These are phyloP conservation scores for Aspergillus oerlinghausenensis DNA, from an alignment of 2,329 filamentous ascomycete species.

Conservation along the genomic window DNA sequence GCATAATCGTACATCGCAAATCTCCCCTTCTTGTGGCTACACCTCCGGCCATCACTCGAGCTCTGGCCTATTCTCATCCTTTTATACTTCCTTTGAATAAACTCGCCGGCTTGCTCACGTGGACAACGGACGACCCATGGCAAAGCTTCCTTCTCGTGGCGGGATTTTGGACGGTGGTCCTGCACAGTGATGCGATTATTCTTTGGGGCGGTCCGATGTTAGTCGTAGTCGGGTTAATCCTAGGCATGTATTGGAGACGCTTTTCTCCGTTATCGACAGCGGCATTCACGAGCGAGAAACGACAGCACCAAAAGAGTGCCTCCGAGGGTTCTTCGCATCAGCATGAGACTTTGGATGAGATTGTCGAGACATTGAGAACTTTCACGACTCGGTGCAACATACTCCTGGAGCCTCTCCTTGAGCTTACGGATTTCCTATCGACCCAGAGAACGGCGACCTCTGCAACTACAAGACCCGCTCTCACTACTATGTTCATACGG, in stretches of 20 bases:
- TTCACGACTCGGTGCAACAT: conserved; percentile 92
- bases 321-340: conserved; percentile 67
- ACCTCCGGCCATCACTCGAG: conserved; percentile 88
- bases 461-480: conserved; percentile 81
- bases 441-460: conserved; percentile 87
- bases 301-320: conserved; percentile 45
- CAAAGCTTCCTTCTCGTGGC: conserved; percentile 89
- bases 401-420: conserved; percentile 79
- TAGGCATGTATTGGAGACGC: conserved; percentile 86
- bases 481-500: conserved; percentile 84
- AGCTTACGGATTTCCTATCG: conserved; percentile 87
- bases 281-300: conserved; percentile 65
- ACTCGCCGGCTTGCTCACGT: conserved; percentile 78
- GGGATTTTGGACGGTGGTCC: conserved; percentile 75
- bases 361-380: conserved; percentile 85
- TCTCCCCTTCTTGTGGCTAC: conserved; percentile 89
- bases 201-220: conserved; percentile 78
- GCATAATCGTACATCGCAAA: conserved; percentile 94
- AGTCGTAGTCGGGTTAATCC: conserved; percentile 71
- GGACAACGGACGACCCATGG: conserved; percentile 92
- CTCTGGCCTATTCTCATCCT: conserved; percentile 91
- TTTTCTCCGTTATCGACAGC: conserved; percentile 89
- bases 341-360: conserved; percentile 94
- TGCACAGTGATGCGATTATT: conserved; percentile 83
- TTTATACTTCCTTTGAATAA: conserved; percentile 88